Conservation (phyloP, 2,329 filamentous ascomycete genomes). For the Scleromitrula shiraiana region DNA sequence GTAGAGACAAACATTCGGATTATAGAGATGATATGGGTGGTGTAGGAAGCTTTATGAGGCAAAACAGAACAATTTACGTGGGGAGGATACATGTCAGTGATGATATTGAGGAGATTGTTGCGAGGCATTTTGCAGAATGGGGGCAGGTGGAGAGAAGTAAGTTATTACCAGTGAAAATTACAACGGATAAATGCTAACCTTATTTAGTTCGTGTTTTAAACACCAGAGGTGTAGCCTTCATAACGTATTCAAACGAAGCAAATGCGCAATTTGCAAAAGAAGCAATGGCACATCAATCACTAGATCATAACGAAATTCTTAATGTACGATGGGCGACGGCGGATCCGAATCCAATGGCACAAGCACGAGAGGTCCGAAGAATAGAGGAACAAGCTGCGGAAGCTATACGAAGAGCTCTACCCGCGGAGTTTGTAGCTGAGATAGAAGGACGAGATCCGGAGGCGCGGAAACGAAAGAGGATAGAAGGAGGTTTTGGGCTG, state of each 20-base stretch:
- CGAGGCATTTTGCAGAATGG: constrained; percentile 95
- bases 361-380: constrained; percentile 78
- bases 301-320: constrained; percentile 86
- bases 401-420: constrained; percentile 79
- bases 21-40: constrained; percentile 98
- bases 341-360: constrained; percentile 90
- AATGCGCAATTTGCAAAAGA: constrained; percentile 89
- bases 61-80: constrained; percentile 90
- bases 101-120: constrained; percentile 93
- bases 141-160: constrained; percentile 73
- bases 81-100: constrained; percentile 92
- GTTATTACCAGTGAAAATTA: constrained; percentile 13
- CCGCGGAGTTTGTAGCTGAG: constrained; percentile 85
- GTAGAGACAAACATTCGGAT: constrained; percentile 83
- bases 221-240: constrained; percentile 81
- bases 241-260: constrained; percentile 87
- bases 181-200: constrained; percentile 18
- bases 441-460: constrained; percentile 87
- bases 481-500: constrained; percentile 82
- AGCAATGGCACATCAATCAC: constrained; percentile 87
- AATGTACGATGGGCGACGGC: constrained; percentile 97
- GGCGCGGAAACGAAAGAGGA: constrained; percentile 77
- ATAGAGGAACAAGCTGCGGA: constrained; percentile 97
- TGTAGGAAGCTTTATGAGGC: constrained; percentile 85
- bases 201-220: constrained; percentile 67